Evolutionary conservation across 1,139 yeast species (phyloP), one percentile per base, ranked within the genome.

Genomic region (Kodamaea alishanica): DNA sequence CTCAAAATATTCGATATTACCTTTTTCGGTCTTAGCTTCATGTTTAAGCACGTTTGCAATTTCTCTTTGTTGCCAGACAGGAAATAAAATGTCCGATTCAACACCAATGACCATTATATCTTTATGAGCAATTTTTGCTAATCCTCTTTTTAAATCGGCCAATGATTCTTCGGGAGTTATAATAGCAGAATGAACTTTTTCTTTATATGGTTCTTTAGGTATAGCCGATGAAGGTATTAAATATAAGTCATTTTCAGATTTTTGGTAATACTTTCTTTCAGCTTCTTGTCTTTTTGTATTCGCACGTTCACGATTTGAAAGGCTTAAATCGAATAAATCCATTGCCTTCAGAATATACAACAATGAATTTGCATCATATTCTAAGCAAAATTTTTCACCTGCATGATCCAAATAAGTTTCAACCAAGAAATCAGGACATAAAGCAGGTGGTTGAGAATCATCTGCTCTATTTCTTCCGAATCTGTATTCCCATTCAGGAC

Each of bases 401-500:
- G 90, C 95, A 59, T 89, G 97, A 58, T 89, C 97, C 50, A 89
- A 70, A 53, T 89, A 89, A 0, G 96, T 89, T 60, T 89, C 97
- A 35, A 89, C 90, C 43, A 89, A 65, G 56, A 88, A 89, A 55
- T 89, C 97, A 0, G 97, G 95, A 60, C 97, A 89, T 35, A 90
- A 67, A 0, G 96, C 96, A 1, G 96, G 96, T 6, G 84, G 75
- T 44, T 71, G 73, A 5, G 80, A 66, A 26, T 89, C 92, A 56
- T 87, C 92, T 0, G 95, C 85, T 44, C 97, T 71, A 52, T 84
- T 88, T 43, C 95, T 76, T 2, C 96, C 96, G 60, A 89, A 89
- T 43, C 97, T 67, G 50, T 81, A 79, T 57, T 89, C 97, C 97
- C 97, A 89, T 60, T 89, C 97, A 1, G 97, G 97, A 0, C 97